Conservation (phyloP, 2,329 filamentous ascomycete species). For the Fusarium burgessii region DNA sequence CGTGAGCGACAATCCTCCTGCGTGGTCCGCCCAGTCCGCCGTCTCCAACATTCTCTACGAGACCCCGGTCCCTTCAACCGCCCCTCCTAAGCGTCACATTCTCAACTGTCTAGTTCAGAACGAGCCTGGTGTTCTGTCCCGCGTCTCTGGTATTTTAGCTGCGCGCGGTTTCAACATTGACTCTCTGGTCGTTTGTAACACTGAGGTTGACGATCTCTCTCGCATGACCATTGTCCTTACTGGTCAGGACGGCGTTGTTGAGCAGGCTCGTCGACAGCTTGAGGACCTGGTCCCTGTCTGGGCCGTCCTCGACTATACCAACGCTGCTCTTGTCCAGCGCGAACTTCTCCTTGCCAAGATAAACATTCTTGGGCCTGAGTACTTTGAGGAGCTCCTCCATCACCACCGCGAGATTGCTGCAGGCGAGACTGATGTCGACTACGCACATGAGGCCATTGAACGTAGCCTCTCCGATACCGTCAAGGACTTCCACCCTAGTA, state of each 20-base stretch:
- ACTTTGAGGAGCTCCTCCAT: conserved; percentile 95
- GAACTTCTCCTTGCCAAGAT: conserved; percentile 96
- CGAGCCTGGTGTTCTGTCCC: conserved; percentile 96
- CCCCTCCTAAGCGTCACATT: conserved; percentile 92
- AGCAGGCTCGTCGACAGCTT: conserved; percentile 94
- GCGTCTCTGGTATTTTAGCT: conserved; percentile 94
- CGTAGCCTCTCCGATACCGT: conserved; percentile 60
- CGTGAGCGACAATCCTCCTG: conserved; percentile 77
- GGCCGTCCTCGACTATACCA: conserved; percentile 97
- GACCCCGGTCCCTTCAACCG: conserved; percentile 85
- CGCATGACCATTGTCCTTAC: conserved; percentile 99
- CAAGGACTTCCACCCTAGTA: conserved; percentile 89
- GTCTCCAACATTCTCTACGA: conserved; percentile 99
- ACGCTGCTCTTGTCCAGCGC: conserved; percentile 91
- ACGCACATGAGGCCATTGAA: conserved; percentile 51
- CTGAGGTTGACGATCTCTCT: conserved; percentile 94
- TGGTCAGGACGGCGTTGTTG: conserved; percentile 95
- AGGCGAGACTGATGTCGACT: conserved; percentile 60
- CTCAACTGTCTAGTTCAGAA: conserved; percentile 99
- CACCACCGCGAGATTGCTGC: conserved; percentile 91
- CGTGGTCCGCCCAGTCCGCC: conserved; percentile 92
- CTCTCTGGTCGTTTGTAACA: conserved; percentile 96
- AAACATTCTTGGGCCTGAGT: conserved; percentile 95
- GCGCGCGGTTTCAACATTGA: conserved; percentile 99
- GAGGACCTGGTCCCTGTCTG: conserved; percentile 98